These are phyloP conservation scores for Colletotrichum salicis DNA, from an alignment of 2,329 filamentous ascomycete genomes.

Conservation along the genomic window DNA sequence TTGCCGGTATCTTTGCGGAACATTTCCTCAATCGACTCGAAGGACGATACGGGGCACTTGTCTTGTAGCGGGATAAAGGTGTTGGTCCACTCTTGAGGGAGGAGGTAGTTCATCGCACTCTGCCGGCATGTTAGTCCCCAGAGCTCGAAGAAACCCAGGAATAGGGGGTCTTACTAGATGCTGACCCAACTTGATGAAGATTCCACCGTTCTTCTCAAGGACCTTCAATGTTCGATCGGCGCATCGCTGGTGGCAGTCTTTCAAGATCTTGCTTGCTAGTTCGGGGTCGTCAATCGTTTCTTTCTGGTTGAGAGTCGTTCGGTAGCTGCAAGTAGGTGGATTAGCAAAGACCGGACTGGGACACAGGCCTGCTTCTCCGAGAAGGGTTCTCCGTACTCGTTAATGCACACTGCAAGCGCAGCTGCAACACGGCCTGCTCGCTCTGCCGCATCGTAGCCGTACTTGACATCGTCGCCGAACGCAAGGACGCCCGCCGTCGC, in stretches of 20 bases:
- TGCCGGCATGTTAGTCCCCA: constrained; percentile 46
- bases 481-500: constrained; percentile 60
- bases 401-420: constrained; percentile 83
- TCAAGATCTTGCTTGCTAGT: constrained; percentile 75
- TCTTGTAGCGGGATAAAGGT: constrained; percentile 98
- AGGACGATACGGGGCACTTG: constrained; percentile 91
- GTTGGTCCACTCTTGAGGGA: constrained; percentile 91
- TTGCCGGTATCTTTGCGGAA: constrained; percentile 84
- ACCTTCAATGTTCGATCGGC: constrained; percentile 87
- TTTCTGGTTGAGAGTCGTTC: constrained; percentile 79
- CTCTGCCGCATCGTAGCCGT: constrained; percentile 79
- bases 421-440: constrained; percentile 82
- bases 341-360: constrained; percentile 41
- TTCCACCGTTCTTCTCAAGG: constrained; percentile 94
- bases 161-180: constrained; percentile 71
- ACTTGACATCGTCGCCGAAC: constrained; percentile 77
- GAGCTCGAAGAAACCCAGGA: not conserved
- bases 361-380: too few species aligned
- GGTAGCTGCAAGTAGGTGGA: constrained; percentile 72
- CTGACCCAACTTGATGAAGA: constrained; percentile 98
- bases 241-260: constrained; percentile 90
- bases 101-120: constrained; percentile 94
- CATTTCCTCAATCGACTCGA: constrained; percentile 87
- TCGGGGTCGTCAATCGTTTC: constrained; percentile 70
- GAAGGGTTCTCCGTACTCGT: constrained; percentile 71